Evolutionary conservation across 116 monocot species (phyloP).

Genomic region (Thalassia testudinum): DNA sequence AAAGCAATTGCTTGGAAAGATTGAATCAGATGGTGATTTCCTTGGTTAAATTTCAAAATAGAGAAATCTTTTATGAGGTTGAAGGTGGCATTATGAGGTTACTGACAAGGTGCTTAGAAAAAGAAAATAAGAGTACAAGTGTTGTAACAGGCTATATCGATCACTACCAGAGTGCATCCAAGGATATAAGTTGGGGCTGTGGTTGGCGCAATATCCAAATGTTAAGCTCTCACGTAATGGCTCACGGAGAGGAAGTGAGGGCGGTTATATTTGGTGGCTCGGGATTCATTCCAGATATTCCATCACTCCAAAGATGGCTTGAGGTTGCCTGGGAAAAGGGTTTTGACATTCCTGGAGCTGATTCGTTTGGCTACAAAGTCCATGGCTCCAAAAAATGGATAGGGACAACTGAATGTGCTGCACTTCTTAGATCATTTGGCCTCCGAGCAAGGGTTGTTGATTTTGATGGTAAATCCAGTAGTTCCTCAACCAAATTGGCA

Average conservation of each 20-base stretch:
- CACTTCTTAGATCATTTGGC: slow-evolving; percentile 81
- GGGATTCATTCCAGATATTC: slow-evolving; percentile 86
- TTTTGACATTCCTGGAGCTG: slow-evolving; percentile 53
- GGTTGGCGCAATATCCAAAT: slow-evolving; percentile 98
- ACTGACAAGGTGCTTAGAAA: slow-evolving; percentile 50
- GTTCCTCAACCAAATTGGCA: slow-evolving; percentile 7
- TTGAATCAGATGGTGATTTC: no score
- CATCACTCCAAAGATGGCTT: slow-evolving; percentile 86
- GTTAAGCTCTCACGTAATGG: slow-evolving; percentile 76
- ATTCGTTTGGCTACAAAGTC: slow-evolving; percentile 42
- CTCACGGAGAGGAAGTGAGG: slow-evolving; percentile 51
- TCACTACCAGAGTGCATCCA: slow-evolving; percentile 64
- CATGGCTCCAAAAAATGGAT: slow-evolving; percentile 81
- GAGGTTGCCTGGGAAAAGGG: slow-evolving; percentile 90
- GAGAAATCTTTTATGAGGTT: slow-evolving; percentile 38
- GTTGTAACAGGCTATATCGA: slow-evolving; percentile 61
- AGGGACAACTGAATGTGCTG: slow-evolving; percentile 91
- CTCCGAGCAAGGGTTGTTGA: slow-evolving; percentile 75
- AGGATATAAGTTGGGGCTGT: slow-evolving; percentile 93
- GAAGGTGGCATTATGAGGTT: slow-evolving; percentile 65
- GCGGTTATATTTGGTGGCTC: slow-evolving; percentile 71
- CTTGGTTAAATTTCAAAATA: slow-evolving; percentile 18
- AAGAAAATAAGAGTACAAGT: slow-evolving; percentile 30
- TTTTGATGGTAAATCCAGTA: slow-evolving; percentile 45
- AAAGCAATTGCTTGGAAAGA: no score